These are phyloP conservation scores for Mycena sp. DNA, from an alignment of 1,284 basidiomycete genomes.

Conservation along the genomic window DNA sequence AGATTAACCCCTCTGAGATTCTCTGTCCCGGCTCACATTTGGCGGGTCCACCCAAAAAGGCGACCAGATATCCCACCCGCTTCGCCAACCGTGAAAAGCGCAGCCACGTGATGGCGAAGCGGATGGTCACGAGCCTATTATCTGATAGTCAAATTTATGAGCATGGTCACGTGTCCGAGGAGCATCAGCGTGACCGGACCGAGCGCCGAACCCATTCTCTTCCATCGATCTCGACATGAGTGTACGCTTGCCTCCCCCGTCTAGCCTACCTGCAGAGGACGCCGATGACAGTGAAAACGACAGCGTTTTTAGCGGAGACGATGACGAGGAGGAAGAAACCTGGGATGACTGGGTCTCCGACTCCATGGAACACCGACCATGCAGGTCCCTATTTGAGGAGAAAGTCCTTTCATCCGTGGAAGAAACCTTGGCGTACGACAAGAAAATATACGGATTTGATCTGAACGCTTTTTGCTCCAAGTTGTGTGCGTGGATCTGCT, in stretches of 20 bases:
- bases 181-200: too few relatives aligned
- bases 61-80: too few relatives aligned
- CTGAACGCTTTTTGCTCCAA: slow-evolving; percentile 58
- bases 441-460: slow-evolving; percentile 68
- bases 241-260: slow-evolving; percentile 45
- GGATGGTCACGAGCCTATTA: too few relatives aligned
- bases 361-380: slow-evolving; percentile 60
- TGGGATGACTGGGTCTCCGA: slow-evolving; percentile 88
- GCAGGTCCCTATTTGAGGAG: slow-evolving; percentile 86
- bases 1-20: too few relatives aligned
- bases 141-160: too few relatives aligned
- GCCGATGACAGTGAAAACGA: slow-evolving; percentile 28
- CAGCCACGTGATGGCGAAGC: too few relatives aligned
- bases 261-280: slow-evolving; percentile 33
- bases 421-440: slow-evolving; percentile 75
- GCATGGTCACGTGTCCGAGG: too few relatives aligned
- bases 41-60: too few relatives aligned
- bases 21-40: too few relatives aligned
- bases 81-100: too few relatives aligned
- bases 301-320: neutral
- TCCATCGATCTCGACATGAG: slow-evolving; percentile 42
- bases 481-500: slow-evolving; percentile 56
- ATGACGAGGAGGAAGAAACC: slow-evolving; percentile 66
- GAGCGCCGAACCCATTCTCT: neutral
- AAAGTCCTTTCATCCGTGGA: slow-evolving; percentile 66